A percentile compares a stretch with the other conserved stretches of the same genome.
Conservation (phyloP, 176 grass and related monocot species). For the Musa schizocarpa region DNA sequence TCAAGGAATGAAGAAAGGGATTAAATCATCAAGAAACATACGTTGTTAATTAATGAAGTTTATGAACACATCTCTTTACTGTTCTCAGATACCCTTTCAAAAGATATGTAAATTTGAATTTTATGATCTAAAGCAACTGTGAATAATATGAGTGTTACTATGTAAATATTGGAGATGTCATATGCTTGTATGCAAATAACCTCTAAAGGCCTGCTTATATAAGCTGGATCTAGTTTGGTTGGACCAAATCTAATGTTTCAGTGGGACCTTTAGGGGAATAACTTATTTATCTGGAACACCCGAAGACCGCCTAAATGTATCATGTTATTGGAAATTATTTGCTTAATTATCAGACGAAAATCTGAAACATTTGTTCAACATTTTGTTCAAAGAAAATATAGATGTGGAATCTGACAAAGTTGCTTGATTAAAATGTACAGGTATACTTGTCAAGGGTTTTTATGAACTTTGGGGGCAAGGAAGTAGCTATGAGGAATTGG, state of each 20-base stretch:
- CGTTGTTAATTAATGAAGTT: too few relatives aligned
- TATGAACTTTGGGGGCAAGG: conserved; percentile 92
- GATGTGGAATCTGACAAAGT: neutral
- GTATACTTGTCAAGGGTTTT: conserved; percentile 82
- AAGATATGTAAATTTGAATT: too few relatives aligned
- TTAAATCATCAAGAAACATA: too few relatives aligned
- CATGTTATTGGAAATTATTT: neutral
- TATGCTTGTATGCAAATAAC: neutral
- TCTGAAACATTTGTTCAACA: neutral
- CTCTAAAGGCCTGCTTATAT: neutral
- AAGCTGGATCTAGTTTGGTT: neutral
- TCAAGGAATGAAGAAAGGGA: too few relatives aligned
- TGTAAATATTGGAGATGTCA: neutral
- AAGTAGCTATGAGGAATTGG: conserved; percentile 67
- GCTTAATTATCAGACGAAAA: neutral
- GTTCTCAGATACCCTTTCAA: too few relatives aligned
- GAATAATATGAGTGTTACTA: too few relatives aligned
- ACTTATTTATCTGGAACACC: neutral
- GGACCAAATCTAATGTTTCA: neutral
- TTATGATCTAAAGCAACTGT: too few relatives aligned
- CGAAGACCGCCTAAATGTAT: neutral
- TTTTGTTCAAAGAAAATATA: neutral
- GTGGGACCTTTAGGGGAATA: neutral
- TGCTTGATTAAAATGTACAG: conserved; percentile 17
- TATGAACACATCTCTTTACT: too few relatives aligned